These are phyloP conservation scores for Mycena polygramma DNA, from an alignment of 768 basidiomycete species.

Conservation along the genomic window DNA sequence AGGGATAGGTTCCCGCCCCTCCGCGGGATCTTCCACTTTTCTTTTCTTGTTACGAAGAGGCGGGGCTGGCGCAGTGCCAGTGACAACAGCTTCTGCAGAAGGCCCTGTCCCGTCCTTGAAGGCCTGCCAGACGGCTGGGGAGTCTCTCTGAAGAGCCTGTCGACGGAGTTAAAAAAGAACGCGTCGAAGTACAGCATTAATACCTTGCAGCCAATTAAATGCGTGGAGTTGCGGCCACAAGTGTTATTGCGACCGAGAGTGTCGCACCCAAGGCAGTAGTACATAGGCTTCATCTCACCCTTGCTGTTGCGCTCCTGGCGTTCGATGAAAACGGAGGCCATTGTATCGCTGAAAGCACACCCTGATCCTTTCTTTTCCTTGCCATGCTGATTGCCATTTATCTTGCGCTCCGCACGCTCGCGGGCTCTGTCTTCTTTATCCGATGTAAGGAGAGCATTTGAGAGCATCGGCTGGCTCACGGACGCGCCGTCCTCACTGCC, in stretches of 20 bases:
- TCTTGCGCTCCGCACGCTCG: conserved; percentile 5
- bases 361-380: conserved; percentile 7
- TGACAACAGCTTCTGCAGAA: not conserved
- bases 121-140: not conserved
- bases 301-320: not conserved
- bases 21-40: conserved; percentile 5
- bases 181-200: not conserved
- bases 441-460: not conserved
- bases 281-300: not conserved
- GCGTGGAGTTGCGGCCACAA: not conserved
- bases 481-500: no score
- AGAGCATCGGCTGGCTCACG: not conserved
- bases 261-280: conserved; percentile 21
- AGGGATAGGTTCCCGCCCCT: conserved; percentile 4
- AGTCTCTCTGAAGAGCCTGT: not conserved
- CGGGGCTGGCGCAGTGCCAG: not conserved
- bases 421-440: not conserved
- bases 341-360: conserved; percentile 2
- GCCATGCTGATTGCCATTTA: conserved; percentile 16
- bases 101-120: not conserved
- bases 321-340: conserved; percentile 18
- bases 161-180: not conserved
- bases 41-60: conserved; percentile 5
- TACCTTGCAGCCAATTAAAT: conserved; percentile 15
- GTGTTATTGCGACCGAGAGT: not conserved